Conservation (phyloP, 345 rosid species). For the Bruguiera parviflora region DNA sequence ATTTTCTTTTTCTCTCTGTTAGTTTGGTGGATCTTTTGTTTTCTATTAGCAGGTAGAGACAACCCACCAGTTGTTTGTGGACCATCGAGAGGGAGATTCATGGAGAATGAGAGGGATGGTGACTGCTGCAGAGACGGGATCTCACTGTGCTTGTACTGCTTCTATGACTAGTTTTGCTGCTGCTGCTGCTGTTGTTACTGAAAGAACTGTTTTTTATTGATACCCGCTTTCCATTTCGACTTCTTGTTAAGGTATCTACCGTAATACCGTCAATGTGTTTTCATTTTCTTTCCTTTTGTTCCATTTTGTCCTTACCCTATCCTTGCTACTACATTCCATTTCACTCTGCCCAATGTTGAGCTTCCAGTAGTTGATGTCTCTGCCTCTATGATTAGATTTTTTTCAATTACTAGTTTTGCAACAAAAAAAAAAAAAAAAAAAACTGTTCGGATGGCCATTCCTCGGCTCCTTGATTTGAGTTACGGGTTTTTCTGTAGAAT, state of each 20-base stretch:
- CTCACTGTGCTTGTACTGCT: not conserved
- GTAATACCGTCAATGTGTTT: not conserved
- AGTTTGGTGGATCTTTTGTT: constrained; percentile 5
- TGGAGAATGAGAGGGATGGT: constrained; percentile 5
- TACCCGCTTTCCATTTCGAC: not conserved
- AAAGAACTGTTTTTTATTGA: constrained; percentile 2
- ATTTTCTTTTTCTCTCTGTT: not conserved
- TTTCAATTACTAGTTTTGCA: not conserved
- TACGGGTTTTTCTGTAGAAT: not conserved
- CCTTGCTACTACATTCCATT: not conserved
- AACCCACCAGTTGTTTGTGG: constrained; percentile 10
- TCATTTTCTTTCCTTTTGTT: not conserved
- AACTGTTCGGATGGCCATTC: not conserved
- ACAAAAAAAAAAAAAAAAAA: not conserved
- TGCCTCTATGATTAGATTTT: not conserved
- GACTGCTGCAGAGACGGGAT: constrained; percentile 11
- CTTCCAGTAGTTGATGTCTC: not conserved
- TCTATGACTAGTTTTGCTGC: not conserved
- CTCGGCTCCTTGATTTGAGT: not conserved
- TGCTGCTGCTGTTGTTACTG: not conserved
- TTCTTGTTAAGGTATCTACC: constrained; percentile 6
- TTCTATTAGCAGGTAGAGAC: constrained; percentile 8
- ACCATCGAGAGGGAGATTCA: constrained; percentile 9
- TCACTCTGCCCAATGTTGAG: not conserved
- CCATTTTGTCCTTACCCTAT: not conserved